Percentiles rank a stretch among this genome's conserved stretches.
Evolutionary conservation across 257 asterid genomes (phyloP).

Genomic region (Solanum lignicaule): DNA sequence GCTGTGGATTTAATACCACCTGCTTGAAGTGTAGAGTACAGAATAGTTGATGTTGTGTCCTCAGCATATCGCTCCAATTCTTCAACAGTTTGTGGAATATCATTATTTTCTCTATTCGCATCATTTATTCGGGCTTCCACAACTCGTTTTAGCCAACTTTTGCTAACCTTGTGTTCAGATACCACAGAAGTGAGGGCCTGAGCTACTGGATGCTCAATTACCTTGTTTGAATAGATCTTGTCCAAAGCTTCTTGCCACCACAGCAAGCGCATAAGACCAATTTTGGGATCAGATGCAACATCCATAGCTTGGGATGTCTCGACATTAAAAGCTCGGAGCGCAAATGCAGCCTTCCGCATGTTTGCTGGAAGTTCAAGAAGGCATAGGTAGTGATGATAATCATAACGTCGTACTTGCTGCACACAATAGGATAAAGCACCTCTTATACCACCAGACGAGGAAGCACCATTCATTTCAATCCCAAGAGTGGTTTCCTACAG

Average conservation of each 20-base stretch:
- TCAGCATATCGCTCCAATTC: conserved; percentile 79
- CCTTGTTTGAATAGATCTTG: conserved; percentile 59
- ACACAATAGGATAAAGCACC: conserved; percentile 79
- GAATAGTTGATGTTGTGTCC: conserved; percentile 70
- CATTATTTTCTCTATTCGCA: conserved; percentile 55
- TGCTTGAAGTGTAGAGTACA: conserved; percentile 80
- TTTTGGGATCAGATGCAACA: conserved; percentile 84
- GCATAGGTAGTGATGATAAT: conserved; percentile 93
- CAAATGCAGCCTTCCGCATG: conserved; percentile 84
- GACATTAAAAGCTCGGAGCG: conserved; percentile 76
- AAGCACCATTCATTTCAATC: conserved; percentile 36
- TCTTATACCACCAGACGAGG: conserved; percentile 34
- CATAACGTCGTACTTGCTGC: conserved; percentile 86
- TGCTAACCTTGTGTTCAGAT: conserved; percentile 54
- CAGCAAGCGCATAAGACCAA: conserved; percentile 87
- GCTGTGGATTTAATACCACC: conserved; percentile 64
- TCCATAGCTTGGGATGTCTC: conserved; percentile 95
- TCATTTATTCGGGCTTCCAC: conserved; percentile 81
- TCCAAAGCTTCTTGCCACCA: conserved; percentile 98
- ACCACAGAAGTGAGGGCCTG: conserved; percentile 59
- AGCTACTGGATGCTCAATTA: conserved; percentile 88
- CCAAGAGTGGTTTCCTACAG: neutral
- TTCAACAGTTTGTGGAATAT: conserved; percentile 45
- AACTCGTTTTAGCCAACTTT: conserved; percentile 74
- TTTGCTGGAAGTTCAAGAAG: conserved; percentile 87